A percentile compares a stretch with the other conserved stretches of the same genome.
These are phyloP conservation scores for Ogataea pignaliae DNA, from an alignment of 805 yeast species.

Conservation along the genomic window DNA sequence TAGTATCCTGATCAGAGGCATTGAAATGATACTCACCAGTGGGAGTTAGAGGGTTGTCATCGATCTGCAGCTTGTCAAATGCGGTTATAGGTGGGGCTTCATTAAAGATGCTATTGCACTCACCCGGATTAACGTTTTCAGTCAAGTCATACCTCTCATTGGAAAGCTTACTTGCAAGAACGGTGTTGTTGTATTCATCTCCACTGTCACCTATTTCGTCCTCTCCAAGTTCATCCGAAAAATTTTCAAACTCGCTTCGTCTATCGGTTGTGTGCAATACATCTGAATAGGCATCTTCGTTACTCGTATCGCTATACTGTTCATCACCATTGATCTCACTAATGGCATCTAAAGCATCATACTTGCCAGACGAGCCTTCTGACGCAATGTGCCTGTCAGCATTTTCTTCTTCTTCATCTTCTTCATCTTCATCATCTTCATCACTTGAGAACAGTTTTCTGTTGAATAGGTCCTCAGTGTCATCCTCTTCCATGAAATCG, in stretches of 20 bases:
- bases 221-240: conserved; percentile 9
- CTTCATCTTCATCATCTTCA: conserved; percentile 45
- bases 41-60: conserved; percentile 2
- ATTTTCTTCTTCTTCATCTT: conserved; percentile 19
- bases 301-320: background rate
- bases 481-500: conserved; percentile 32
- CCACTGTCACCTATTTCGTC: conserved; percentile 4
- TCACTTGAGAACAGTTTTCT: conserved; percentile 32
- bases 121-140: background rate
- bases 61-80: conserved; percentile 2
- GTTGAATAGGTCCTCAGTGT: conserved; percentile 35
- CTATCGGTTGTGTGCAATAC: background rate
- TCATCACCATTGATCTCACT: background rate
- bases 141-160: conserved; percentile 1
- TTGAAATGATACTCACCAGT: conserved; percentile 7
- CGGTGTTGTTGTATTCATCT: background rate
- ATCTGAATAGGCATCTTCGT: background rate
- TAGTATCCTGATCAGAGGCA: conserved; percentile 16
- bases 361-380: conserved; percentile 5
- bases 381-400: background rate
- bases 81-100: background rate
- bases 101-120: background rate
- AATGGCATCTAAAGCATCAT: conserved; percentile 4
- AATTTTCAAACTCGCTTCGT: conserved; percentile 8
- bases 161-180: background rate